Evolutionary conservation across 192 early-diverging fungal genomes (phyloP), one percentile per base, ranked within the genome.

Genomic region (Coemansia sp.): DNA sequence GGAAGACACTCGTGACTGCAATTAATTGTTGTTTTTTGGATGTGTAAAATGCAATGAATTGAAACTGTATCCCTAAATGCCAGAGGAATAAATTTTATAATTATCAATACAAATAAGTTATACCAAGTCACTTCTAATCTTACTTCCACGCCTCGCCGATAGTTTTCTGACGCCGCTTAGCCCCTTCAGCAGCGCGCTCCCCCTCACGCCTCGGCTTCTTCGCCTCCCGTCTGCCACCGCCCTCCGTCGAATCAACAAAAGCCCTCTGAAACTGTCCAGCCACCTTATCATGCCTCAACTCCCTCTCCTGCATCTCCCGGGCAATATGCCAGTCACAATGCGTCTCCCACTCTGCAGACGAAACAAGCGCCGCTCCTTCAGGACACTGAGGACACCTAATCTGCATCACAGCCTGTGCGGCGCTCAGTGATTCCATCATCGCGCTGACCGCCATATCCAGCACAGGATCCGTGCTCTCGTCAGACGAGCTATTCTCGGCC

Each of bases 311-410:
- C 42, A 78, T 27, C n/a, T 65, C 50, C 10, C 70, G 54, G 4
- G 75, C 75, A 53, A 78, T 64, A 53, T 78, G 75, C 75, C 75
- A 78, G 54, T 78, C 75, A 18, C 69, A 30, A 39, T 78, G 75
- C 9, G 66, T 78, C 27, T 65, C 69, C 75, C 75, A 78, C 25
- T 72, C 75, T 10, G 33, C 42, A 50, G 69, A 72, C 24, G 62
- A 46, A 1, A 78, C 48, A 5, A 66, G 37, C 11, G 64, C 49
- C 15, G 70, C 59, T 2, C 39, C 40, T 8, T 43, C 59, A 0
- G 75, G 66, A 27, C 75, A 78, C 49, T 62, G 61, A 12, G 69
- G 66, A 40, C 75, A 78, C 21, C 62, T 48, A 17, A 78, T 78
- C 56, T 66, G 58, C 75, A 78, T 78, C 9, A 66, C 69, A 0